Percentiles rank a stretch among this genome's conserved stretches.
Evolutionary conservation across 1,139 yeast genomes (phyloP).

Genomic region (Debaryomyces singareniensis): DNA sequence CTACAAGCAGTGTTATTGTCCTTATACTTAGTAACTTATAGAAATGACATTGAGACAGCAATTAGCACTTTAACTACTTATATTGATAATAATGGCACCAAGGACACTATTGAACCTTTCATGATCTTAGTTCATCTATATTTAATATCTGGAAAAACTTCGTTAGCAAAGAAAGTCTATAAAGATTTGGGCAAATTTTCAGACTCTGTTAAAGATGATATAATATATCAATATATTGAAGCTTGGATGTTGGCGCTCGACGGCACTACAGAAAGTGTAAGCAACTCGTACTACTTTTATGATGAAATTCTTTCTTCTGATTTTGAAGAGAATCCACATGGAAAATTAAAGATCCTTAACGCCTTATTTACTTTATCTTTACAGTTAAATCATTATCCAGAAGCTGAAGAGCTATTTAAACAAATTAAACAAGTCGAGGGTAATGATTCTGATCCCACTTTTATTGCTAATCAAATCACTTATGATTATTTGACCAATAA

Average conservation of each 20-base stretch:
- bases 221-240: constrained; percentile 63
- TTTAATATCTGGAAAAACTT: constrained; percentile 32
- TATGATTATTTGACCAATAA: constrained; percentile 44
- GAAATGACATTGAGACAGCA: constrained; percentile 35
- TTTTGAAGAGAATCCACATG: constrained; percentile 31
- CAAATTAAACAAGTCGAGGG: constrained; percentile 32
- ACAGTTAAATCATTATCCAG: constrained; percentile 40
- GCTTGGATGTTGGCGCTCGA: constrained; percentile 53
- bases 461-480: constrained; percentile 53
- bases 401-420: constrained; percentile 40
- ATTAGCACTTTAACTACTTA: constrained; percentile 23
- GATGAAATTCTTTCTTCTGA: constrained; percentile 59
- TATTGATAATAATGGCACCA: constrained; percentile 14
- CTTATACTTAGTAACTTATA: constrained; percentile 34
- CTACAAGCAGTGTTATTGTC: constrained; percentile 39
- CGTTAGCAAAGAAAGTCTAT: constrained; percentile 31
- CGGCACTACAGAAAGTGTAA: constrained; percentile 54
- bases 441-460: constrained; percentile 38
- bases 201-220: constrained; percentile 51
- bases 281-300: constrained; percentile 61
- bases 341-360: constrained; percentile 31
- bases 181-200: constrained; percentile 34
- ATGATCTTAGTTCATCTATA: constrained; percentile 39
- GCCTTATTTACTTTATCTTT: constrained; percentile 37
- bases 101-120: constrained; percentile 38